Evolutionary conservation across 768 basidiomycete species (phyloP), one percentile per base, ranked within the genome.

Genomic region (Dentipellis fragilis): DNA sequence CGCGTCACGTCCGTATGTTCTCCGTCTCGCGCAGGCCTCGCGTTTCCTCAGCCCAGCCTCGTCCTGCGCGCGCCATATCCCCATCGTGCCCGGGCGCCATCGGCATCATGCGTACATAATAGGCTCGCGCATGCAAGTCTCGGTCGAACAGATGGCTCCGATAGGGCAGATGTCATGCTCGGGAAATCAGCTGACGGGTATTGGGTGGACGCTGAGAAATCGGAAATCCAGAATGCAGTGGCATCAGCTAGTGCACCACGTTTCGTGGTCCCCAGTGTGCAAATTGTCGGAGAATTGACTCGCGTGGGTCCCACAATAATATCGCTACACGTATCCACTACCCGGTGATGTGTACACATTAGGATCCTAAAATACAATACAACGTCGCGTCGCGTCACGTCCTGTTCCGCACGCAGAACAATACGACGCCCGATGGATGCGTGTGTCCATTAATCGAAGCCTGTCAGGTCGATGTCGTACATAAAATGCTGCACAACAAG

Each of bases 381-480:
- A 29, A 6, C 29, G 29, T 29, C 29, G 29, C 29, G 29, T 29
- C 29, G 29, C 29, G 29, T 29, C 29, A 29, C 29, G 29, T n/a
- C 42, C 7, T 9, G 6, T 5, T 45, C 7, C 42, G 4, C 4
- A 16, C 42, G 8, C 19, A 17, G 7, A 19, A n/a, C n/a, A 45
- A 19, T 45, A 19, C 10, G 19, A 3, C 10, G 40, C 40, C 14
- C 14, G 12, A 14, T 6, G 16, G 11, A 16, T 17, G 39, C 10
- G 40, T 14, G 12, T 45, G 54, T 36, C 6, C 51, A 55, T 47
- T 63, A 61, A 9, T 83, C 81, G 61, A 84, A 83, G 23, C 72
- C 79, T 7, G 75, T 74, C 72, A 85, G 66, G 54, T 83, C 81
- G 49, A 85, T 76, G 55, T 75, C 79, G 58, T 75, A 80, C 62